Evolutionary conservation across 805 yeast genomes (phyloP).

Genomic region (Candida sonorensis): DNA sequence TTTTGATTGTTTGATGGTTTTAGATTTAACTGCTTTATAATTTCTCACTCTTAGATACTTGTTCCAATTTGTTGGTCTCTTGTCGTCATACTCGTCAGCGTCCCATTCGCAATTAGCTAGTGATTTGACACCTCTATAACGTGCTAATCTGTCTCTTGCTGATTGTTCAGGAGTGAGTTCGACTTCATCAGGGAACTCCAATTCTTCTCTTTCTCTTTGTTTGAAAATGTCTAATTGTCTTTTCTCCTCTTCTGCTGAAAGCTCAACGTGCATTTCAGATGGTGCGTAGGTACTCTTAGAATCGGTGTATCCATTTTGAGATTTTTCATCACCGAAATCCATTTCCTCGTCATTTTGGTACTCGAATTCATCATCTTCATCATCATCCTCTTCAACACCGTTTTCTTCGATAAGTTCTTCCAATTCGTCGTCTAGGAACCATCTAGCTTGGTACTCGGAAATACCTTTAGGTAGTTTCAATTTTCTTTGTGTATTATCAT

Average conservation of each 20-base stretch:
- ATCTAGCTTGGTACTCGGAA: slow-evolving; percentile 69
- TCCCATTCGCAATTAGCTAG: slow-evolving; percentile 83
- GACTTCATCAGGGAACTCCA: slow-evolving; percentile 92
- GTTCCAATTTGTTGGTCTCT: slow-evolving; percentile 68
- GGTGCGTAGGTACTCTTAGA: slow-evolving; percentile 16
- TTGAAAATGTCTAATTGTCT: slow-evolving; percentile 68
- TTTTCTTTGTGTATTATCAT: slow-evolving; percentile 24
- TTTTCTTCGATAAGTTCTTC: slow-evolving; percentile 33
- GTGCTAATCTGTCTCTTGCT: slow-evolving; percentile 65
- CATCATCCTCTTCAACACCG: slow-evolving; percentile 34
- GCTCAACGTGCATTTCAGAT: slow-evolving; percentile 60
- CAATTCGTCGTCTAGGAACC: slow-evolving; percentile 61
- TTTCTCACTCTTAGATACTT: slow-evolving; percentile 68
- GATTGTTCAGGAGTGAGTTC: slow-evolving; percentile 73
- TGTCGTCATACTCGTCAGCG: slow-evolving; percentile 70
- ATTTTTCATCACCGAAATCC: slow-evolving; percentile 40
- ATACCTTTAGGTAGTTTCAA: slow-evolving; percentile 57
- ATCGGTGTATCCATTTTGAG: slow-evolving; percentile 29
- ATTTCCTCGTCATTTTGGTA: slow-evolving; percentile 19
- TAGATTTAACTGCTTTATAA: slow-evolving; percentile 69
- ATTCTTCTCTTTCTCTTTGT: slow-evolving; percentile 68
- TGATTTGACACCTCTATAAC: slow-evolving; percentile 85
- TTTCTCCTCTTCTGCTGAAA: slow-evolving; percentile 77
- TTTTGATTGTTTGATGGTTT: slow-evolving; percentile 52
- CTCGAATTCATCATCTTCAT: slow-evolving; percentile 27